Evolutionary conservation across 345 rosid genomes (phyloP), one percentile per base, ranked within the genome.

Genomic region (Lepidium africanum): DNA sequence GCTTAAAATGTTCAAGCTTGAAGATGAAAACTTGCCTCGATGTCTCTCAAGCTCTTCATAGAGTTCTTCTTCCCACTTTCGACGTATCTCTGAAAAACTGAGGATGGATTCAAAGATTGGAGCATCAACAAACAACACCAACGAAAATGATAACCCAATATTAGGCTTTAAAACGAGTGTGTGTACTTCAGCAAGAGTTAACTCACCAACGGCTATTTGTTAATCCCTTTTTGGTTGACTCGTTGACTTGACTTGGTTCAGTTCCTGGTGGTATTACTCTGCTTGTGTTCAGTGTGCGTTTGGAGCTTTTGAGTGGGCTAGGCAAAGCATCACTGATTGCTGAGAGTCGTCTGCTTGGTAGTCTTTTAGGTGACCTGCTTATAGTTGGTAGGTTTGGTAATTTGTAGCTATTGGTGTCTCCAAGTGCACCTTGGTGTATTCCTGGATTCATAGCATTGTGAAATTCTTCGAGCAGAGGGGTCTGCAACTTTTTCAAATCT

Each of bases 51-150:
- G 90, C 78, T 92, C 97, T 80, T 85, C 85, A 65, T 81, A 85
- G 46, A 92, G 97, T 82, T 92, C 98, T 78, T 88, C 92, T 82
- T 86, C 83, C 94, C 96, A 86, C 46, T 80, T 90, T 63, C 77
- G 78, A 40, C 87, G 84, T 62, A 80, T 77, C 71, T 90, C 96
- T 27, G 85, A 79, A 76, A 79, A 83, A 78, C 84, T 84, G 74
- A 80, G 32, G 59, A 42, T 13, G 7, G 64, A 75, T 76, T 73
- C 72, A 67, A 63, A 59, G 30, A 73, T 66, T 3, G 27, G 45
- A 67, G 45, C 58, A 60, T 61, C 11, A 42, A 30, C 11, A 42
- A 30, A 30, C 42, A 42, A 30, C 42, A 56, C 27, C 39, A 63
- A 37, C 11, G 50, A 21, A 17, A 9, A 1, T 19, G 23, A 9